Conservation (phyloP, 345 rosid species). For the Corymbia maculata region DNA sequence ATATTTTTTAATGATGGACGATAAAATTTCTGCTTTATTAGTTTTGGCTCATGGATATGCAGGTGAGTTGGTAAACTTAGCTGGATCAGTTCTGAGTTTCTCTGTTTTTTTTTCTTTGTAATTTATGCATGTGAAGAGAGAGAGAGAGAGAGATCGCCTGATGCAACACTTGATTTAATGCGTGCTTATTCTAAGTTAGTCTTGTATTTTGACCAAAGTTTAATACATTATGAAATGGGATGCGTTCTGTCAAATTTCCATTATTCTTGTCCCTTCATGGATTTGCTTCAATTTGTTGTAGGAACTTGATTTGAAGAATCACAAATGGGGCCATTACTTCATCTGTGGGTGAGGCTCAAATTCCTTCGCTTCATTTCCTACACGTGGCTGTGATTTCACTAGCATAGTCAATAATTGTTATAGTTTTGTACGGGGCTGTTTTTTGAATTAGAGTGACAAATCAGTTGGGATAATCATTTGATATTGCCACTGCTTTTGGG, state of each 20-base stretch:
- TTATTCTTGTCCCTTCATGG: not conserved
- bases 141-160: not conserved
- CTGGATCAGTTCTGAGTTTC: not conserved
- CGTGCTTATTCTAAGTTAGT: not conserved
- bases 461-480: not conserved
- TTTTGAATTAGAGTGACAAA: not conserved
- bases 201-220: not conserved
- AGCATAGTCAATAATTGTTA: not conserved
- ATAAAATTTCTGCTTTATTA: not conserved
- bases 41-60: not conserved
- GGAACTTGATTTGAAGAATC: slow-evolving; percentile 87
- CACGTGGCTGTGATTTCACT: not conserved
- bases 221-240: not conserved
- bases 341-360: slow-evolving; percentile 63
- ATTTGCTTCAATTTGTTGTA: slow-evolving; percentile 19
- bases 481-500: not conserved
- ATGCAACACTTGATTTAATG: not conserved
- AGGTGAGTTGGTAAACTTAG: not conserved
- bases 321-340: slow-evolving; percentile 94
- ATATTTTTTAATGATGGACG: not conserved
- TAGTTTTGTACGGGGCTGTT: not conserved
- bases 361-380: not conserved
- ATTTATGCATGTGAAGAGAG: not conserved
- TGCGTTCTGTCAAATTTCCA: not conserved
- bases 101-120: not conserved